Percentiles rank a stretch among this genome's conserved stretches.
Conservation (phyloP, 75 land plant species). For the Pinus tabuliformis region DNA sequence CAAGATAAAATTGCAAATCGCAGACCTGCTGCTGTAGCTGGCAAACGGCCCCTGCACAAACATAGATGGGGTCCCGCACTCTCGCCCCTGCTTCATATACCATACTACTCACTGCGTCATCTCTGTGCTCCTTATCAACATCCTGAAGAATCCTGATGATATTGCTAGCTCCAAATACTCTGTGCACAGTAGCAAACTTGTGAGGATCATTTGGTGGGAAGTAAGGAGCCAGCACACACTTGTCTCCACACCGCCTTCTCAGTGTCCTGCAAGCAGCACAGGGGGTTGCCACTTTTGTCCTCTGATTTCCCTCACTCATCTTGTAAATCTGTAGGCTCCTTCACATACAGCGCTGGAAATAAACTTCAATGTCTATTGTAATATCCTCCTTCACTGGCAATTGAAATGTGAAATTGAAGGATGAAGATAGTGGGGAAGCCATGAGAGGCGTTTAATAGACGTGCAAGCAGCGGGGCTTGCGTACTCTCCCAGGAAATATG, state of each 20-base stretch:
- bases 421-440: no score
- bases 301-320: no score
- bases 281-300: no score
- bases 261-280: slow-evolving; percentile 10
- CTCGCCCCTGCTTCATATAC: slow-evolving; percentile 12
- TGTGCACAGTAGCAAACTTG: slow-evolving; percentile 1
- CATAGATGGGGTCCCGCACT: slow-evolving; percentile 11
- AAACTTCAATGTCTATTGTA: no score
- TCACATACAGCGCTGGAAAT: no score
- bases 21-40: slow-evolving; percentile 12
- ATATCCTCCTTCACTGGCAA: no score
- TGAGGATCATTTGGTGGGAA: slow-evolving; percentile 12
- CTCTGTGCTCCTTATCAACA: slow-evolving; percentile 6
- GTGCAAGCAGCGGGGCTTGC: no score
- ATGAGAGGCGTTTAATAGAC: no score
- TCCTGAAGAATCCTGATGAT: slow-evolving; percentile 6
- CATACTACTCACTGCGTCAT: slow-evolving; percentile 16
- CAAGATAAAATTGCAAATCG: slow-evolving; percentile 15
- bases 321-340: no score
- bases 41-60: slow-evolving; percentile 12
- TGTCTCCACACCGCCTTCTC: not conserved
- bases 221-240: slow-evolving; percentile 10
- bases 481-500: no score
- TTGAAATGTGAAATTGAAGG: no score
- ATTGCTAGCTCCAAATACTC: slow-evolving; percentile 1